phyloP scores from a whole-genome alignment of 2,329 filamentous ascomycete genomes.

The Hypoxylon sp. region DNA sequence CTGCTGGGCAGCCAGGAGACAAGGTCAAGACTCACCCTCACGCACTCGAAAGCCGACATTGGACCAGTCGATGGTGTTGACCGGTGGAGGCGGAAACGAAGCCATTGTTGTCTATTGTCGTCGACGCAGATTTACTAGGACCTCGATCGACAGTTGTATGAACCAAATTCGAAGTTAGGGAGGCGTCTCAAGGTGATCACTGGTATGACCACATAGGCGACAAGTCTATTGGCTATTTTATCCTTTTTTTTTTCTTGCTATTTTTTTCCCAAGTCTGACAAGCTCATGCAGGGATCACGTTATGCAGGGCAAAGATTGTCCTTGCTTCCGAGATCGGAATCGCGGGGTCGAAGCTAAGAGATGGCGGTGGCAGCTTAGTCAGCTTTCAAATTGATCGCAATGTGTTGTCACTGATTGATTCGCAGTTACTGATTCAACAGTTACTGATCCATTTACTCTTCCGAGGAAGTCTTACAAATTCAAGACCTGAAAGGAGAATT shows the following conservation, averaged over 20 bases:
- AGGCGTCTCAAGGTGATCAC: background rate
- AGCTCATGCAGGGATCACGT: background rate
- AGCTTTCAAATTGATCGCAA: slow-evolving; percentile 1
- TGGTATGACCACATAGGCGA: slow-evolving; percentile 16
- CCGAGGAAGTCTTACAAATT: too few relatives aligned
- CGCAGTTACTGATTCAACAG: too few relatives aligned
- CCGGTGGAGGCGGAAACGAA: slow-evolving; percentile 77
- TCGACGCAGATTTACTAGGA: background rate
- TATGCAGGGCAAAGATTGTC: too few relatives aligned
- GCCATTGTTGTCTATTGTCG: slow-evolving; percentile 49
- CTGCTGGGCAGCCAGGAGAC: background rate
- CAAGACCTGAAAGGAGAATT: background rate
- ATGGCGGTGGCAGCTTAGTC: slow-evolving; percentile 20
- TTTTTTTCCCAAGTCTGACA: too few relatives aligned
- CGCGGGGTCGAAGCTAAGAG: slow-evolving; percentile 18
- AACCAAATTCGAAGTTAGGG: background rate
- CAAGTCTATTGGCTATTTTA: slow-evolving; percentile 22
- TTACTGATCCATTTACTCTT: too few relatives aligned
- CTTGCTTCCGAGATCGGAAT: slow-evolving; percentile 32
- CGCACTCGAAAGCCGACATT: slow-evolving; percentile 92
- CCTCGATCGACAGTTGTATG: slow-evolving; percentile 10
- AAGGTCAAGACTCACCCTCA: slow-evolving; percentile 70
- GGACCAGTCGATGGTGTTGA: slow-evolving; percentile 89
- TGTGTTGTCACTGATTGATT: too few relatives aligned
- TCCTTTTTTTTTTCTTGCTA: slow-evolving; percentile 14